Conservation (phyloP, 2,329 filamentous ascomycete species). For the Xylaria sp. region DNA sequence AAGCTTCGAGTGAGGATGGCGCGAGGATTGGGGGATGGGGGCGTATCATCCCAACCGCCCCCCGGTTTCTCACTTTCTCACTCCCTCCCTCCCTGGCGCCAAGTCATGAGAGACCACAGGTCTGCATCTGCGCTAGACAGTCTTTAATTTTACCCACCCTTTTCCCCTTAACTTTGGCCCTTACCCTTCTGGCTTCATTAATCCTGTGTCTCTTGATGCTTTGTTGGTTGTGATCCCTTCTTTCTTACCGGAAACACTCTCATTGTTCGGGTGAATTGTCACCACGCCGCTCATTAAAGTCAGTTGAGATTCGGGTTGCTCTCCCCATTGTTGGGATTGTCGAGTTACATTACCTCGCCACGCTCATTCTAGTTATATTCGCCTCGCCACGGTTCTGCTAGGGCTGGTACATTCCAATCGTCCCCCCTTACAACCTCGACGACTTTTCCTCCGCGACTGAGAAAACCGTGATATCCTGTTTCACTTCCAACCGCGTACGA, state of each 20-base stretch:
- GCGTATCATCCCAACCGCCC: conserved; percentile 29
- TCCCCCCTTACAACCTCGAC: conserved; percentile 18
- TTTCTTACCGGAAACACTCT: conserved; percentile 43
- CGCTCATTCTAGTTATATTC: conserved; percentile 39
- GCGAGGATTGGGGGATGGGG: conserved; percentile 15
- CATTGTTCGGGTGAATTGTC: conserved; percentile 50
- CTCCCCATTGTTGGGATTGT: conserved; percentile 36
- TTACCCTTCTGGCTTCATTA: conserved; percentile 27
- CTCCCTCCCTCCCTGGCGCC: conserved; percentile 38
- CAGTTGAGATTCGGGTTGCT: conserved; percentile 28
- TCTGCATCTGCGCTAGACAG: conserved; percentile 9
- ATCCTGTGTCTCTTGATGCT: conserved; percentile 36
- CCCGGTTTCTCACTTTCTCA: conserved; percentile 39
- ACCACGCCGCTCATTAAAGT: conserved; percentile 49
- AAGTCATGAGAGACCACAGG: conserved; percentile 24
- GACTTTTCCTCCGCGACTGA: conserved; percentile 3
- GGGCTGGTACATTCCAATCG: conserved; percentile 29
- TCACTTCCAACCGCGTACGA: conserved; percentile 7
- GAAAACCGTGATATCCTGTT: conserved; percentile 18
- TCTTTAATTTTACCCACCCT: conserved; percentile 43
- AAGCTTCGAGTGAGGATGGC: conserved; percentile 13
- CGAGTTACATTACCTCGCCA: conserved; percentile 38
- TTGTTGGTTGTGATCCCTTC: conserved; percentile 41
- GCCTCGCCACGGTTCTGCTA: conserved; percentile 4
- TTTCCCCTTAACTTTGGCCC: conserved; percentile 28